Conservation (phyloP, 345 rosid genomes). For the Eucalyptus shirleyi region DNA sequence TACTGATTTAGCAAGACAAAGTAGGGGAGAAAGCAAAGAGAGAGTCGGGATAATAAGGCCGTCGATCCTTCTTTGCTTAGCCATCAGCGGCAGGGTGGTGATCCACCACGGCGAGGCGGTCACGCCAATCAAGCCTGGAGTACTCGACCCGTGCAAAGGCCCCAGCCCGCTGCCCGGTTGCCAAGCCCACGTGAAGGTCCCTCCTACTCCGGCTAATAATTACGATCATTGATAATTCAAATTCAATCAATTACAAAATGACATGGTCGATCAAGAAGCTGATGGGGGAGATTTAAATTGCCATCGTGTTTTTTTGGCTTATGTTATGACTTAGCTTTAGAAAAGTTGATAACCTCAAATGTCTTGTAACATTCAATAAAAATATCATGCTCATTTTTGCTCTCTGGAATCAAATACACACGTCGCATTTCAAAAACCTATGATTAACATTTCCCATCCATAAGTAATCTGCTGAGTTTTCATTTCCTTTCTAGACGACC, state of each 20-base stretch:
- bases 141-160: not conserved
- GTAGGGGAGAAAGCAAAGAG: no score
- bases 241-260: no score
- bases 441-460: accelerated
- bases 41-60: not conserved
- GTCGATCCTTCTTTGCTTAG: not conserved
- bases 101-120: not conserved
- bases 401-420: accelerated
- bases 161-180: accelerated
- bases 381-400: accelerated
- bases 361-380: accelerated
- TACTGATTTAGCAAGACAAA: no score
- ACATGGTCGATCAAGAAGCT: accelerated
- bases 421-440: accelerated
- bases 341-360: accelerated
- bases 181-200: accelerated
- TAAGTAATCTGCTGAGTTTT: accelerated
- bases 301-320: accelerated
- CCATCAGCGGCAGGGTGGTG: not conserved
- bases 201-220: accelerated
- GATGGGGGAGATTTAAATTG: not conserved
- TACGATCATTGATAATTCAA: accelerated
- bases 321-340: accelerated
- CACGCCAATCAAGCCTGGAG: not conserved
- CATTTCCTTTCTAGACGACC: no score